Evolutionary conservation across 345 rosid species (phyloP), one percentile per base, ranked within the genome.

Genomic region (Cardamine chenopodiifolia): DNA sequence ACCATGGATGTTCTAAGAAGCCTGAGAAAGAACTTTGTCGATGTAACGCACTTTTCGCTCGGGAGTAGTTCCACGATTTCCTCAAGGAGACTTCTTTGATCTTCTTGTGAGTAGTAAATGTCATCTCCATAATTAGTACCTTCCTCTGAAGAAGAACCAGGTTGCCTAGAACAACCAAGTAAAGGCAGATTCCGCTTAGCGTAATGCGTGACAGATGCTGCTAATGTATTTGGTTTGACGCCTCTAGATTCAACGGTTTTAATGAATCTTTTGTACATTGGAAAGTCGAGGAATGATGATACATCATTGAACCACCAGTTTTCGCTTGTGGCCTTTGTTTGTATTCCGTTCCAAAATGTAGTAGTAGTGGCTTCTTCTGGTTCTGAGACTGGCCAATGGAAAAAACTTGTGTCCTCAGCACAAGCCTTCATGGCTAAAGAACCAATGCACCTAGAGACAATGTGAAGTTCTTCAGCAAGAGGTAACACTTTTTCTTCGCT

Each of bases 221-320:
- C 84, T 50, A 91, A 74, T 29, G 62, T 77, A 71, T 80, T 89
- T 0, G 83, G 83, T 62, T 82, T 85, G 79, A 86, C 82, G 42
- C 92, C 92, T 49, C 81, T 78, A 19, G 86, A 79, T 58, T 78
- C 76, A 45, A 91, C 68, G n/a, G 84, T 89, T 48, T 74, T 70
- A 23, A 94, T 87, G 37, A 94, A 84, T 78, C 89, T 88, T 79
- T 81, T 90, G 73, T 79, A 94, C 40, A 84, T 54, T 19, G 83
- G 66, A n/a, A 91, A 55, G 8, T 83, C 72, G 7, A 90, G 95
- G 71, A 23, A 61, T 6, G 73, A 67, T 4, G 95, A 89, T 29
- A 78, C 90, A 68, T 91, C 98, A 44, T 85, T 89, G 22, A 84
- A 87, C 98, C 98, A 94, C 98, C 97, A 91, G 80, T 90, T 91